These are phyloP conservation scores for Plectranthus barbatus DNA, from an alignment of 257 asterid species.

Conservation along the genomic window DNA sequence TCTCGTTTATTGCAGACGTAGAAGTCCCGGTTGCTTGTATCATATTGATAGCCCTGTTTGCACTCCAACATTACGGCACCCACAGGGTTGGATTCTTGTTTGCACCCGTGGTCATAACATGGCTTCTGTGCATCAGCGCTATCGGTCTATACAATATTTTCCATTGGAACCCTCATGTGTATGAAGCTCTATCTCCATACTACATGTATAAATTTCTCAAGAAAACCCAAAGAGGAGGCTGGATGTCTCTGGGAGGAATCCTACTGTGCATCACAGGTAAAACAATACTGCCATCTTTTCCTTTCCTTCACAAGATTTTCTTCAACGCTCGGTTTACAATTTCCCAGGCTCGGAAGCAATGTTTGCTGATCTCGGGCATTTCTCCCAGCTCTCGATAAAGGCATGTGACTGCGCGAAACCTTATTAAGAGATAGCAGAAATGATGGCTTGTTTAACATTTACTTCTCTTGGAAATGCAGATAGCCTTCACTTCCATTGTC, in stretches of 20 bases:
- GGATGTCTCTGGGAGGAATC: slow-evolving; percentile 97
- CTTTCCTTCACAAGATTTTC: slow-evolving; percentile 8
- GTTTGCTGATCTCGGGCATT: slow-evolving; percentile 98
- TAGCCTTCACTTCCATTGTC: slow-evolving; percentile 80
- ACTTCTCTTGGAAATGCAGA: slow-evolving; percentile 34
- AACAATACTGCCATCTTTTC: neutral
- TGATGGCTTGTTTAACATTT: slow-evolving; percentile 14
- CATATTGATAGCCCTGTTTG: slow-evolving; percentile 77
- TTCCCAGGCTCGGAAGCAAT: slow-evolving; percentile 96
- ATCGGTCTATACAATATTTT: slow-evolving; percentile 75
- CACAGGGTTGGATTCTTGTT: slow-evolving; percentile 96
- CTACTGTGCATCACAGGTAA: slow-evolving; percentile 83
- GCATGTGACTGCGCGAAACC: slow-evolving; percentile 33
- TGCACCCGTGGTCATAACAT: slow-evolving; percentile 84
- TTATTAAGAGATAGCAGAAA: neutral
- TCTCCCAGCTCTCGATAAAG: slow-evolving; percentile 84
- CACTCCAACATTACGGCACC: slow-evolving; percentile 98
- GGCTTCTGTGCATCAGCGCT: slow-evolving; percentile 86
- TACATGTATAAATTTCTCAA: slow-evolving; percentile 83
- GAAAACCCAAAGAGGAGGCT: slow-evolving; percentile 76
- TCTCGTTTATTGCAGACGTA: slow-evolving; percentile 64
- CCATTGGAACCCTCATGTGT: slow-evolving; percentile 74
- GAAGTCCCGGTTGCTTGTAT: slow-evolving; percentile 83
- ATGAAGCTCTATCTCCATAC: slow-evolving; percentile 75
- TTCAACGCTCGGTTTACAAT: neutral